A percentile compares a stretch with the other conserved stretches of the same genome.
Conservation (phyloP, 306 rosid genomes). For the Pueraria montana region DNA sequence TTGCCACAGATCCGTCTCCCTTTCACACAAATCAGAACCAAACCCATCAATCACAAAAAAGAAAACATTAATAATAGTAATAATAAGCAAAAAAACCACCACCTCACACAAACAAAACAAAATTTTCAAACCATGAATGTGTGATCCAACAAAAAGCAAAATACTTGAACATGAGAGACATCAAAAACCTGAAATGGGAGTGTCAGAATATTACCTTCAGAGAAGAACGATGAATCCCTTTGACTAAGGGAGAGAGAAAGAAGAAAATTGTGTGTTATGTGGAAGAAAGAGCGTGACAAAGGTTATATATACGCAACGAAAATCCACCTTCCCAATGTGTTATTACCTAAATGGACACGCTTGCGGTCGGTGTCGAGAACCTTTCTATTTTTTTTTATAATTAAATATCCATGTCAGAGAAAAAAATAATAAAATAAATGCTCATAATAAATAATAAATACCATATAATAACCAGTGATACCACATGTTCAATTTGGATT, state of each 20-base stretch:
- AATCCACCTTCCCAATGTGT: slow-evolving; percentile 42
- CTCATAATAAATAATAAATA: no score
- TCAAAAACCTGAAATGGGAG: background rate
- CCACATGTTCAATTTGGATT: background rate
- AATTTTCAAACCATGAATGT: slow-evolving; percentile 9
- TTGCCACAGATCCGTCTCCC: slow-evolving; percentile 55
- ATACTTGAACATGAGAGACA: background rate
- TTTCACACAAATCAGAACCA: slow-evolving; percentile 31
- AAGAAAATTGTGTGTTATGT: slow-evolving; percentile 3
- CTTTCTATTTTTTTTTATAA: background rate
- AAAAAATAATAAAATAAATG: background rate
- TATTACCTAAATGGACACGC: slow-evolving; percentile 50
- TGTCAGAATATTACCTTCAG: slow-evolving; percentile 30
- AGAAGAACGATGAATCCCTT: slow-evolving; percentile 33
- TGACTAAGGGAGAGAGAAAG: slow-evolving; percentile 35
- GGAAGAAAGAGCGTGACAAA: slow-evolving; percentile 33
- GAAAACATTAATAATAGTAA: background rate
- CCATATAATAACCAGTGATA: background rate
- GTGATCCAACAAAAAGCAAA: background rate
- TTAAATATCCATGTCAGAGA: background rate
- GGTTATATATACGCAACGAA: slow-evolving; percentile 63
- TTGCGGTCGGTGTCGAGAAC: slow-evolving; percentile 37
- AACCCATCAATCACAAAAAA: slow-evolving; percentile 17
- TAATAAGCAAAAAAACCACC: background rate
- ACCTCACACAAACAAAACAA: background rate